These are phyloP conservation scores for Acidiella bohemica DNA, from an alignment of 495 filamentous ascomycete genomes.

Conservation along the genomic window DNA sequence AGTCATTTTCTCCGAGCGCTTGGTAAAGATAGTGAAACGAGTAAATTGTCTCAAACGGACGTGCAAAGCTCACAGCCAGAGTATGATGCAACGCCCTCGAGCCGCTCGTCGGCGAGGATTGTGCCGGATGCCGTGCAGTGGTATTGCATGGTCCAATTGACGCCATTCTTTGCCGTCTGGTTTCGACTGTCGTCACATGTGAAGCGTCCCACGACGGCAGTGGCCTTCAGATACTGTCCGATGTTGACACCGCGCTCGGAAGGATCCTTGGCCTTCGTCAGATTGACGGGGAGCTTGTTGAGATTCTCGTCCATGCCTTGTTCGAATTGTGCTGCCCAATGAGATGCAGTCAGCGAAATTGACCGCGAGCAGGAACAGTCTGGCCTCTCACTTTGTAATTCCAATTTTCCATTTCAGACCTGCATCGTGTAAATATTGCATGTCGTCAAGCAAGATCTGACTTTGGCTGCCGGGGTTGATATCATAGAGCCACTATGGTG, in stretches of 20 bases:
- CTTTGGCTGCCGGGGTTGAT: conserved; percentile 30
- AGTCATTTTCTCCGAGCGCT: conserved; percentile 35
- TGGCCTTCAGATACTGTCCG: conserved; percentile 36
- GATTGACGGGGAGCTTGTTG: conserved; percentile 25
- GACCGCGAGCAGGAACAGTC: not conserved
- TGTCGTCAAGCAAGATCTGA: conserved; percentile 32
- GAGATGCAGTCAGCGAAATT: not conserved
- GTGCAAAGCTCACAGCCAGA: conserved; percentile 19
- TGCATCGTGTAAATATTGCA: conserved; percentile 32
- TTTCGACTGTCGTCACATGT: conserved; percentile 32
- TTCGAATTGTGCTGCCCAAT: conserved; percentile 7
- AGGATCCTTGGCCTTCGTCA: conserved; percentile 22
- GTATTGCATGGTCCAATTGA: conserved; percentile 38
- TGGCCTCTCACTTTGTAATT: conserved; percentile 24
- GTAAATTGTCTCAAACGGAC: conserved; percentile 23
- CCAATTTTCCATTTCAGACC: conserved; percentile 34
- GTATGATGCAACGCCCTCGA: conserved; percentile 20
- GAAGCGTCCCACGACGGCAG: conserved; percentile 32
- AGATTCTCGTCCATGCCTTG: conserved; percentile 25
- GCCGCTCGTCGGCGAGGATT: conserved; percentile 25
- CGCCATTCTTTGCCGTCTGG: conserved; percentile 30
- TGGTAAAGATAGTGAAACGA: conserved; percentile 27
- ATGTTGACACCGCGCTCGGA: conserved; percentile 39
- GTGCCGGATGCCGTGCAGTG: conserved; percentile 27
- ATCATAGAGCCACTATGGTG: conserved; percentile 42